Evolutionary conservation across 495 filamentous ascomycete genomes (phyloP), one percentile per base, ranked within the genome.

Genomic region (Staphylotrichum tortipilum): DNA sequence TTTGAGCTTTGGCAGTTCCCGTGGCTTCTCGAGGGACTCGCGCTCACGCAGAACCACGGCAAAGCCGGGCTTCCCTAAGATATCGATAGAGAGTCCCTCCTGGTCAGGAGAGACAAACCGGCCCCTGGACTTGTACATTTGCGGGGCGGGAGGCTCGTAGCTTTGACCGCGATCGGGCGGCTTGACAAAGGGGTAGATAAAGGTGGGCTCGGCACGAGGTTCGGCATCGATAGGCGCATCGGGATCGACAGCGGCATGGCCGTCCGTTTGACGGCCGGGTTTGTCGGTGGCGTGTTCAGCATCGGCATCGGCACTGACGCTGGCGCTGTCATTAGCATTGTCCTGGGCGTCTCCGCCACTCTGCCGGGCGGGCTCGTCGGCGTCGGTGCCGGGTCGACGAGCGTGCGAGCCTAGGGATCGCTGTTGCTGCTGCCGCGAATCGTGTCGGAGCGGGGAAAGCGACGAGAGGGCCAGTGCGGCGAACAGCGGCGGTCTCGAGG

Each of bases 31-130:
- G 5, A 47, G 5, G 0, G 26, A n/a, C 11, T 18, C 18, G 26
- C 18, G 38, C 39, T 53, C 45, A 51, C 60, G 66, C 53, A 78
- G 59, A 14, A 78, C 56, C 39, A 78, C 70, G 36, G 66, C 68
- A 9, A 37, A 22, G 3, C 51, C 56, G 8, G 55, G 54, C 35
- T 42, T 36, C 15, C 66, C 66, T 45, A 57, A 49, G 4, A 61
- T 44, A 14, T 53, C 38, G 28, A 68, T 40, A 3, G 46, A 23
- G 3, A 64, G 47, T 4, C 26, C 44, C 44, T 50, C 56, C 4
- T 41, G 29, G 10, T 46, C 30, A 0, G 52, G 34, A 1, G 31
- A 9, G 12, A 61, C 21, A 3, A 43, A 14, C 12, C 36, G 42
- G n/a, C 42, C 43, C 22, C 43, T 40, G 14, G 50, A 40, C 10